A percentile compares a stretch with the other conserved stretches of the same genome.
These are phyloP conservation scores for Pyracantha coccinea DNA, from an alignment of 331 rosid species.

Conservation along the genomic window DNA sequence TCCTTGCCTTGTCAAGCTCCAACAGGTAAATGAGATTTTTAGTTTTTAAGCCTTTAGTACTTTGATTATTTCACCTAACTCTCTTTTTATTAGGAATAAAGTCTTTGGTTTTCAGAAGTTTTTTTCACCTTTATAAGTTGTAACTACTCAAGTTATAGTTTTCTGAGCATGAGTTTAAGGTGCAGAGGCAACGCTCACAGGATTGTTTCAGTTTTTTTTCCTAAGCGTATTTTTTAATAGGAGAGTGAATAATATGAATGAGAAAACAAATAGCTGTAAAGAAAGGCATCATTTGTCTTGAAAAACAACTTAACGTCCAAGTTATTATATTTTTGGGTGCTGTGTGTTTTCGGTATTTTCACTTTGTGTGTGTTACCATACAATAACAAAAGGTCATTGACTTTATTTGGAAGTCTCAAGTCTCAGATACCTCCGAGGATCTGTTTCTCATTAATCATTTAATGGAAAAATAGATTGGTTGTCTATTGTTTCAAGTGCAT, in stretches of 20 bases:
- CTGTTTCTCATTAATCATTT: not conserved
- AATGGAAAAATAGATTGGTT: not conserved
- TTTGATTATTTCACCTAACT: not conserved
- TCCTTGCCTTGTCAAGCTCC: conserved; percentile 95
- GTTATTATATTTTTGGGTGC: not conserved
- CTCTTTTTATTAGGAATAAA: not conserved
- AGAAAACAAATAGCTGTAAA: not conserved
- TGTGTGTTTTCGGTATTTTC: not conserved
- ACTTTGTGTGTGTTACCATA: not conserved
- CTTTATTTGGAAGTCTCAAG: not conserved
- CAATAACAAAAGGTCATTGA: not conserved
- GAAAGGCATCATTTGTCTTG: not conserved
- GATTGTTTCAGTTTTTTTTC: not conserved
- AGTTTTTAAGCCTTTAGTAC: not conserved
- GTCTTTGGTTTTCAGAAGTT: not conserved
- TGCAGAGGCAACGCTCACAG: not conserved
- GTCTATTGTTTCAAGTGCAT: not conserved
- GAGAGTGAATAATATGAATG: not conserved
- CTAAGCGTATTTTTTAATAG: not conserved
- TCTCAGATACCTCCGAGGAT: not conserved
- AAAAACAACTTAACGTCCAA: not conserved
- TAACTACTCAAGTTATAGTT: not conserved
- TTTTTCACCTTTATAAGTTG: conserved; percentile 4
- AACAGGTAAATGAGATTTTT: conserved; percentile 55
- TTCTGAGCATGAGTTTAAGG: not conserved